Conservation (phyloP, 2,329 filamentous ascomycete genomes). For the Fusarium sp. region DNA sequence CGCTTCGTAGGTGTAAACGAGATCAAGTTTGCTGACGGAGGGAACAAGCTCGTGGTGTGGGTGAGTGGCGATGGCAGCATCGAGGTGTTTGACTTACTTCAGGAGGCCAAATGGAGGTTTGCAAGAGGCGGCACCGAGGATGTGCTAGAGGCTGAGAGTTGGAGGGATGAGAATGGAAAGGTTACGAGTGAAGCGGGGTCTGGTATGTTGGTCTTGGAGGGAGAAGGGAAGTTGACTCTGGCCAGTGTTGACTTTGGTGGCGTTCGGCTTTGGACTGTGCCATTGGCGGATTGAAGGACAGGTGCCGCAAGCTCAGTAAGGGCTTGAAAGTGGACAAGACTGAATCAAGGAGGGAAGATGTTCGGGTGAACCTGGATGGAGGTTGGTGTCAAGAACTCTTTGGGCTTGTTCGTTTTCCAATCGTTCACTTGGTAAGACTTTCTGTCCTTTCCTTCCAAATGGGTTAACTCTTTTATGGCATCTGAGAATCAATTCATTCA, state of each 20-base stretch:
- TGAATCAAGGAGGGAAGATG: not conserved
- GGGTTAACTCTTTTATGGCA: no score
- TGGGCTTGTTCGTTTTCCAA: no score
- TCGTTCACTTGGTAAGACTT: no score
- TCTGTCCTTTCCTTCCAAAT: no score
- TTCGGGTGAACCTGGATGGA: not conserved
- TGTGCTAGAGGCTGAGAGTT: not conserved
- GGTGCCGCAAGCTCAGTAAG: not conserved
- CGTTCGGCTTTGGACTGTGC: conserved; percentile 19
- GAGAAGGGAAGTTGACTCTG: not conserved
- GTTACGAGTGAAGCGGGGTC: conserved; percentile 1
- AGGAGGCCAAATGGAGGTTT: conserved; percentile 25
- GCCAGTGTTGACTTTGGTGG: conserved; percentile 21
- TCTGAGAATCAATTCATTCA: no score
- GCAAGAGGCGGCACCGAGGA: conserved; percentile 24
- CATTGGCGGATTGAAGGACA: not conserved
- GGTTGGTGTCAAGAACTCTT: no score
- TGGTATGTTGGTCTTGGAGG: conserved; percentile 25
- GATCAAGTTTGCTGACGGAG: conserved; percentile 17
- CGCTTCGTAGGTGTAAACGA: not conserved
- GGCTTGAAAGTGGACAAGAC: not conserved
- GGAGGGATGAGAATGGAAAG: conserved; percentile 24
- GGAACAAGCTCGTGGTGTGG: conserved; percentile 16
- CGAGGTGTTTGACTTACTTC: conserved; percentile 21
- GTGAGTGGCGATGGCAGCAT: conserved; percentile 16